Base-by-base conservation (phyloP, 2,329 filamentous ascomycete genomes). In the Penicillium digitatum region DNA sequence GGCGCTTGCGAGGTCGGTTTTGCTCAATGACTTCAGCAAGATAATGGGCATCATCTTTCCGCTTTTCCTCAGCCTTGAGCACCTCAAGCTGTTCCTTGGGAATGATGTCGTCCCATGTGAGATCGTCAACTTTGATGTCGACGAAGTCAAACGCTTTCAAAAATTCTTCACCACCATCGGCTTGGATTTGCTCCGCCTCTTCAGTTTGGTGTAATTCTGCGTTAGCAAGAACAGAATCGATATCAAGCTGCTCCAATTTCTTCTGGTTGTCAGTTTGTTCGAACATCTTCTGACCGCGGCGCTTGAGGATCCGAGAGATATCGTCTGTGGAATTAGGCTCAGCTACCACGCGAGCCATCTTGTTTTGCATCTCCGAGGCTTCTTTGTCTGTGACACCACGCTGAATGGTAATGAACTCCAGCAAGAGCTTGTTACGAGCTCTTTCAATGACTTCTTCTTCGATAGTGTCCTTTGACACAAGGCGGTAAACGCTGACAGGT, bases 91-190 rank as follows among this genome's bases (percentile, higher is more conserved):
- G 87, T 8, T 96, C 91, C 56, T 92, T 91, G 0, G 94, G 95
- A 64, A 99, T 97, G 66, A 99, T 99, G 62, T 97, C 89, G 66
- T 99, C 94, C 94, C 94, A 99, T 63, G 95, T 91, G 26, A 97
- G 85, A 61, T 97, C 82, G 57, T 79, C 89, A 24, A 97, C 89
- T 75, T 97, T 97, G 73, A 97, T 93, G 72, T 99, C 94, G 1
- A 94, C 96, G 68, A 96, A 95, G 69, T 97, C 91, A 64, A 89
- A 89, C 57, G 85, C 87, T 63, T 83, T 86, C 77, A 99, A 86
- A 73, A 97, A 99, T 59, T 96, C 95, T 70, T 96, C 93, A 76
- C 94, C 94, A 68, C 94, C 95, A 68, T 93, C 94, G 55, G 92
- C 95, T 40, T 95, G 89, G 70, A 97, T 90, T 69, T 92, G 90